A percentile compares a stretch with the other conserved stretches of the same genome.
Evolutionary conservation across 805 yeast species (phyloP).

Genomic region (Myxozyma lipomycoides): DNA sequence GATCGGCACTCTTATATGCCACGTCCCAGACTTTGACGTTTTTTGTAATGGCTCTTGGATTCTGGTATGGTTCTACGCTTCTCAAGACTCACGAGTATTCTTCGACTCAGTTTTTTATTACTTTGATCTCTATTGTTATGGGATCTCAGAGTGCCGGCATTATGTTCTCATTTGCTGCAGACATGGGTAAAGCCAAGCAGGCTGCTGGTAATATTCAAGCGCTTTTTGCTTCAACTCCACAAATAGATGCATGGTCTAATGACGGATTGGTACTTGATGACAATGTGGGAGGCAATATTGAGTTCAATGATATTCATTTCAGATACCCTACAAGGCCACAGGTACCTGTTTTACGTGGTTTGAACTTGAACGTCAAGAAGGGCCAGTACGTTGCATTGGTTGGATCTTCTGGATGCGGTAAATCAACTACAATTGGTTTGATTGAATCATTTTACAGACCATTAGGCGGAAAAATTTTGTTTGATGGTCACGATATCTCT

Average conservation of each 20-base stretch:
- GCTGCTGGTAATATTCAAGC: conserved; percentile 39
- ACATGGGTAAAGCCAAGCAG: conserved; percentile 42
- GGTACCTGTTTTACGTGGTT: conserved; percentile 32
- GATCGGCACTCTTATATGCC: conserved; percentile 36
- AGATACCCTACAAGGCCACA: conserved; percentile 35
- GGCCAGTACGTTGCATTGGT: conserved; percentile 86
- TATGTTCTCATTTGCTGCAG: conserved; percentile 43
- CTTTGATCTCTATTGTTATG: conserved; percentile 39
- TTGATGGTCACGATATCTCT: conserved; percentile 20
- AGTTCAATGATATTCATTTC: conserved; percentile 42
- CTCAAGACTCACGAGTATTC: conserved; percentile 35
- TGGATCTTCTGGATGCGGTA: conserved; percentile 72
- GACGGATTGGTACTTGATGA: conserved; percentile 27
- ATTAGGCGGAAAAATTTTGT: conserved; percentile 12
- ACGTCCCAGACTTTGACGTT: conserved; percentile 41
- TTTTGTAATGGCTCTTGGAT: conserved; percentile 42
- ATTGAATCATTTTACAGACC: conserved; percentile 38
- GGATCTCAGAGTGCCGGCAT: conserved; percentile 45
- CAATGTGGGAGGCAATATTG: conserved; percentile 53
- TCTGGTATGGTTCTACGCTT: conserved; percentile 43
- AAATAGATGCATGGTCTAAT: conserved; percentile 37
- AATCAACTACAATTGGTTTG: conserved; percentile 46
- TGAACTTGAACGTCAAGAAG: conserved; percentile 48
- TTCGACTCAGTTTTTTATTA: conserved; percentile 39
- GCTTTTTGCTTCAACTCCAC: conserved; percentile 36